These are phyloP conservation scores for Emericellopsis atlantica DNA, from an alignment of 2,329 filamentous ascomycete genomes.

Conservation along the genomic window DNA sequence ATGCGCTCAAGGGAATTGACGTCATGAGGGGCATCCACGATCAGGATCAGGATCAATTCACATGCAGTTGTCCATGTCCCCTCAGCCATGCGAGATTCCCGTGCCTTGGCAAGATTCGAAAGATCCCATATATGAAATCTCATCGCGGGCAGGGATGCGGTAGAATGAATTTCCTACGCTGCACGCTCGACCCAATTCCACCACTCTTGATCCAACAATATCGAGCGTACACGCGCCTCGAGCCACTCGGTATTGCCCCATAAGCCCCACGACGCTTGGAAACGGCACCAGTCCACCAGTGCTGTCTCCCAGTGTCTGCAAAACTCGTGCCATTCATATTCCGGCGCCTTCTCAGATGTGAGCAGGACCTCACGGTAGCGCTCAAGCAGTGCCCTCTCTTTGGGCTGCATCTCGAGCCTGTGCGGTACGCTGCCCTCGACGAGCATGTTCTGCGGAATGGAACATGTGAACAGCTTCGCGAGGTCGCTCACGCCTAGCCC, in stretches of 20 bases:
- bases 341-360: not conserved
- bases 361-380: slow-evolving; percentile 29
- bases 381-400: slow-evolving; percentile 37
- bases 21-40: not conserved
- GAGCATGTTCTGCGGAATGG: slow-evolving; percentile 43
- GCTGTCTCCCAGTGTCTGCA: slow-evolving; percentile 53
- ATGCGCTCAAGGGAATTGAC: not conserved
- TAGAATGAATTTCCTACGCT: too few relatives aligned
- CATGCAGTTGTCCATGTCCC: too few relatives aligned
- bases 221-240: slow-evolving; percentile 37
- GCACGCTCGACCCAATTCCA: slow-evolving; percentile 23
- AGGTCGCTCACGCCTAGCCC: slow-evolving; percentile 54
- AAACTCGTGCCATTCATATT: slow-evolving; percentile 42
- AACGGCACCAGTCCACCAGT: slow-evolving; percentile 53
- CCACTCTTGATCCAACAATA: slow-evolving; percentile 32
- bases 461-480: slow-evolving; percentile 56
- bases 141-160: too few relatives aligned
- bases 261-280: slow-evolving; percentile 48
- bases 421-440: slow-evolving; percentile 16
- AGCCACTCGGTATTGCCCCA: slow-evolving; percentile 49
- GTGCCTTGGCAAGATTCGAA: too few relatives aligned
- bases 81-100: too few relatives aligned
- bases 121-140: too few relatives aligned
- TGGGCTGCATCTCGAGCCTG: slow-evolving; percentile 32
- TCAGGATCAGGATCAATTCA: not conserved